phyloP scores from a whole-genome alignment of 345 rosid species.

The Dimocarpus longan region DNA sequence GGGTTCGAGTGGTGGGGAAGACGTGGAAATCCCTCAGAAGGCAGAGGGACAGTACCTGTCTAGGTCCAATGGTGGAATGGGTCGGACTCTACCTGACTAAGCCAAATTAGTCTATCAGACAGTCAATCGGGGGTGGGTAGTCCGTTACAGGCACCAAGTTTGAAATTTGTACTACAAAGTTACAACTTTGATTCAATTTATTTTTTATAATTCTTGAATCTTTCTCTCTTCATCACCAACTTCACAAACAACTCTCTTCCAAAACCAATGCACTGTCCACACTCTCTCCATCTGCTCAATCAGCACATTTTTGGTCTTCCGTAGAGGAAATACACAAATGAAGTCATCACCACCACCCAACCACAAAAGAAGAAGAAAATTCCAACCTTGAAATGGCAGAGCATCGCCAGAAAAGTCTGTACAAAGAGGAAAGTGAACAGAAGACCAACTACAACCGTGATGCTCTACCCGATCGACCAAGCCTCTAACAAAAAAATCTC shows the following conservation, averaged over 20 bases:
- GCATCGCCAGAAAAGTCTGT: slow-evolving; percentile 41
- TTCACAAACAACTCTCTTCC: slow-evolving; percentile 41
- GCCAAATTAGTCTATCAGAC: no score
- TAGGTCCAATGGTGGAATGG: no score
- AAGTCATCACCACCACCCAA: slow-evolving; percentile 51
- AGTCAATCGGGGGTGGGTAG: no score
- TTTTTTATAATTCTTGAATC: background rate
- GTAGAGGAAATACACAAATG: slow-evolving; percentile 41
- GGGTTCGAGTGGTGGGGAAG: no score
- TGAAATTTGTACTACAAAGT: background rate
- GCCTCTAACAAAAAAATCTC: slow-evolving; percentile 51
- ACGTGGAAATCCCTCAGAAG: no score
- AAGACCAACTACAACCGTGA: slow-evolving; percentile 47
- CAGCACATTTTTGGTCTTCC: slow-evolving; percentile 52
- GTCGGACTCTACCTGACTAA: no score
- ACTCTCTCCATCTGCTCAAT: slow-evolving; percentile 51
- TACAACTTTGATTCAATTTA: background rate
- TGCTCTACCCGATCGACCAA: slow-evolving; percentile 48
- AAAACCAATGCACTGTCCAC: slow-evolving; percentile 53
- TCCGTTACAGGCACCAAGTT: no score
- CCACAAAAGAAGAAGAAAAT: slow-evolving; percentile 56
- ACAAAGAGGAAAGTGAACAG: slow-evolving; percentile 48
- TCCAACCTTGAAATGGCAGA: slow-evolving; percentile 49
- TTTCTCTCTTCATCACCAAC: slow-evolving; percentile 15
- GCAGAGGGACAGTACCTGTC: no score